A percentile compares a stretch with the other conserved stretches of the same genome.
phyloP scores from a whole-genome alignment of 768 basidiomycete genomes.

The Crepidotus variabilis region DNA sequence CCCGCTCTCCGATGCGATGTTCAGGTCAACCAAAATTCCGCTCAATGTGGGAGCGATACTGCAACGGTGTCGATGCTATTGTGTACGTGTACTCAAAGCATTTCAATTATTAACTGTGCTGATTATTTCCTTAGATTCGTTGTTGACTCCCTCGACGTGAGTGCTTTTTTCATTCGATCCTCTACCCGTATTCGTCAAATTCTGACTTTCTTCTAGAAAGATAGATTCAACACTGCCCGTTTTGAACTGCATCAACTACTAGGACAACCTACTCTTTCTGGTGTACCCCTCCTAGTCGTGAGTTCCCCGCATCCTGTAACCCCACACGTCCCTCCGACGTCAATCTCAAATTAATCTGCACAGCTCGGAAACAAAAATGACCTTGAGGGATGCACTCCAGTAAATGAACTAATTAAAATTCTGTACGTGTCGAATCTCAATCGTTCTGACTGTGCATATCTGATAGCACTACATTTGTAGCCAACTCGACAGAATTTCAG shows the following conservation, averaged over 20 bases:
- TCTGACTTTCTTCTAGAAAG: constrained; percentile 41
- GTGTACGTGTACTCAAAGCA: constrained; percentile 49
- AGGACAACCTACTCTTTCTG: constrained; percentile 55
- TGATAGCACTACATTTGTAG: constrained; percentile 26
- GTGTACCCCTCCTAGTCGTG: constrained; percentile 82
- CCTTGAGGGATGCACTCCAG: constrained; percentile 65
- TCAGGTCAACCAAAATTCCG: constrained; percentile 89
- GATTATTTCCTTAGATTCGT: constrained; percentile 61
- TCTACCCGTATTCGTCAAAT: neutral
- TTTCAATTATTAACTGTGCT: constrained; percentile 4
- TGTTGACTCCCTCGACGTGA: constrained; percentile 86
- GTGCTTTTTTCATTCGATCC: constrained; percentile 20
- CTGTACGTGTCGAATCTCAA: constrained; percentile 44
- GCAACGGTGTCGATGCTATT: constrained; percentile 88
- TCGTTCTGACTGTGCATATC: no score
- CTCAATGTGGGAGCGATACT: constrained; percentile 95
- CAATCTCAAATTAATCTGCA: neutral
- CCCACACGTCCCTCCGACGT: neutral
- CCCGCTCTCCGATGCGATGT: constrained; percentile 8
- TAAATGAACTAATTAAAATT: constrained; percentile 79
- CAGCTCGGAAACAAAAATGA: constrained; percentile 96
- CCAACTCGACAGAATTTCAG: constrained; percentile 75
- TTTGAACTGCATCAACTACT: constrained; percentile 85
- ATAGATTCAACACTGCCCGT: constrained; percentile 77
- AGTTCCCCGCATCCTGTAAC: constrained; percentile 22